Conservation (phyloP, 2,329 filamentous ascomycete species). For the Exophiala sp. region DNA sequence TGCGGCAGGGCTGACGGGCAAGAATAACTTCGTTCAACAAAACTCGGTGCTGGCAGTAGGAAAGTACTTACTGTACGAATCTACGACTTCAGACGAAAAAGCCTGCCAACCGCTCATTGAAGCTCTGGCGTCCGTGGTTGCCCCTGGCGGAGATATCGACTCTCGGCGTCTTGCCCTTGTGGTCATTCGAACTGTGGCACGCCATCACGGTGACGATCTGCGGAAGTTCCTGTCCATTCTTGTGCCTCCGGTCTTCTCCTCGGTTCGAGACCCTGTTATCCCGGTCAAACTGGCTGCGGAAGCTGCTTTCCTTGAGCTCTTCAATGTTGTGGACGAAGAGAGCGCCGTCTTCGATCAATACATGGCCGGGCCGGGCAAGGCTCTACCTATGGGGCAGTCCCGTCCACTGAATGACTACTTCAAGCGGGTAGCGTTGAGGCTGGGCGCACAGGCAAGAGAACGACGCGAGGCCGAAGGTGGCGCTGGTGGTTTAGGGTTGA, state of each 20-base stretch:
- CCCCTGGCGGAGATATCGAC: constrained; percentile 72
- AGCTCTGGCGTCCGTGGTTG: constrained; percentile 65
- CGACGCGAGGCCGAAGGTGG: constrained; percentile 87
- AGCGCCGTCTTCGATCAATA: constrained; percentile 84
- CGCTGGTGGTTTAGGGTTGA: constrained; percentile 73
- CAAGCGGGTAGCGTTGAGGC: constrained; percentile 77
- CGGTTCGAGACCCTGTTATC: constrained; percentile 84
- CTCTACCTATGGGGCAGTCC: constrained; percentile 50
- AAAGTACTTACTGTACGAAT: constrained; percentile 24
- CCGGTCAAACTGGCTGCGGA: constrained; percentile 94
- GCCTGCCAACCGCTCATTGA: constrained; percentile 73
- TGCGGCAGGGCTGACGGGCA: constrained; percentile 69
- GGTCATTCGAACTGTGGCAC: constrained; percentile 75
- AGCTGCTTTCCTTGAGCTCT: constrained; percentile 85
- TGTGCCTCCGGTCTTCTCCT: constrained; percentile 78
- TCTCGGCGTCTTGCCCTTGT: constrained; percentile 81
- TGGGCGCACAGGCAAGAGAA: constrained; percentile 83
- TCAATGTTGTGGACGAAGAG: constrained; percentile 84
- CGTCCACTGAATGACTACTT: constrained; percentile 96
- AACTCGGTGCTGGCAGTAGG: constrained; percentile 27
- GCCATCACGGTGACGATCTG: constrained; percentile 71
- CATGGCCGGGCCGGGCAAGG: constrained; percentile 59
- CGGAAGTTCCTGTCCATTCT: constrained; percentile 66
- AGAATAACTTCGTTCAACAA: constrained; percentile 67
- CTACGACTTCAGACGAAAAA: constrained; percentile 54